These are phyloP conservation scores for Fusarium sp. DNA, from an alignment of 2,329 filamentous ascomycete species.

Conservation along the genomic window DNA sequence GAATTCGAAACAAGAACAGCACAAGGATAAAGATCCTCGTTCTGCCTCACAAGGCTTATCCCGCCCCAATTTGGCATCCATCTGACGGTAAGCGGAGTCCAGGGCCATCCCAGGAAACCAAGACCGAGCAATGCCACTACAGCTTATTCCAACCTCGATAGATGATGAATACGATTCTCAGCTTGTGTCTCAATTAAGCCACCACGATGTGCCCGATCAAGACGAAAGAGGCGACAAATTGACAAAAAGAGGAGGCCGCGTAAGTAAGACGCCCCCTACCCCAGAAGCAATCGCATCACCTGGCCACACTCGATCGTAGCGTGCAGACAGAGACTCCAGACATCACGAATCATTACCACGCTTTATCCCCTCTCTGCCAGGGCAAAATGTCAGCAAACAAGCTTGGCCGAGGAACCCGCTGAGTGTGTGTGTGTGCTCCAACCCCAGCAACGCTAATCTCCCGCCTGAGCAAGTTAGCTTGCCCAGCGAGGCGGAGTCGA, in stretches of 20 bases:
- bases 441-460: constrained; percentile 20
- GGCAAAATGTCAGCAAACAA: background rate
- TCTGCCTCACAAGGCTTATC: background rate
- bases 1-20: background rate
- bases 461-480: constrained; percentile 22
- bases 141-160: background rate
- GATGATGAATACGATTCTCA: background rate
- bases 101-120: background rate
- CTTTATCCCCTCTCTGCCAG: background rate
- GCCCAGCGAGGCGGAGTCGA: constrained; percentile 21
- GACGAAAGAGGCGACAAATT: background rate
- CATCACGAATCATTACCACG: constrained; percentile 1
- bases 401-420: background rate
- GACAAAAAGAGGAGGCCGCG: background rate
- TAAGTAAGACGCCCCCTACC: background rate
- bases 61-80: background rate
- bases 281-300: background rate
- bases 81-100: background rate
- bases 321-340: background rate
- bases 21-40: background rate
- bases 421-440: background rate
- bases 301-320: background rate
- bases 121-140: background rate
- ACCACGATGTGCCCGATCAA: background rate
- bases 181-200: background rate